These are phyloP conservation scores for Sequoia sempervirens DNA, from an alignment of 75 land plant genomes.

Conservation along the genomic window DNA sequence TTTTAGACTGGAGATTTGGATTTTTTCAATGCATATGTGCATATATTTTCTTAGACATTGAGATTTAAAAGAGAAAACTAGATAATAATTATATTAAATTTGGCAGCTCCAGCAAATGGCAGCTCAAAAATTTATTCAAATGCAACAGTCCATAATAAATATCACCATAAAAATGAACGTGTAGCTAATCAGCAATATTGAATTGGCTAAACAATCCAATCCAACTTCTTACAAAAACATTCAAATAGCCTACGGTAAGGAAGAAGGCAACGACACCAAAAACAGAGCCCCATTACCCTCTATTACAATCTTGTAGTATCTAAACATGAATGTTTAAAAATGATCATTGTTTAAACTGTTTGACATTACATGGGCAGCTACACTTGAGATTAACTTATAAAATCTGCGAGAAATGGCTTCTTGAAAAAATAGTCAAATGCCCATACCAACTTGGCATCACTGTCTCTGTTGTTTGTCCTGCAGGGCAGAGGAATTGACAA, in stretches of 20 bases:
- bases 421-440: neutral
- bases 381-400: neutral
- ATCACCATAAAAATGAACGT: neutral
- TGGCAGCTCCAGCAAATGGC: neutral
- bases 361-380: neutral
- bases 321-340: neutral
- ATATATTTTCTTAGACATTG: no score
- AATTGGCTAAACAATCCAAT: neutral
- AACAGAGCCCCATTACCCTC: neutral
- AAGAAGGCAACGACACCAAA: no score
- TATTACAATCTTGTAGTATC: no score
- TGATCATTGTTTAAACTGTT: neutral
- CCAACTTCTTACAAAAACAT: no score
- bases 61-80: no score
- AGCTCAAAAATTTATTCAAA: neutral
- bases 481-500: neutral
- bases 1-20: no score
- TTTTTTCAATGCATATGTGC: no score
- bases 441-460: neutral
- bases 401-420: neutral
- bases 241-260: no score
- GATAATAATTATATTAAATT: no score
- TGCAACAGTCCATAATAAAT: neutral
- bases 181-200: neutral
- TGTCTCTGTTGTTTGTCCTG: neutral